phyloP scores from a whole-genome alignment of 2,329 filamentous ascomycete genomes.

The Pyrenochaeta sp. region DNA sequence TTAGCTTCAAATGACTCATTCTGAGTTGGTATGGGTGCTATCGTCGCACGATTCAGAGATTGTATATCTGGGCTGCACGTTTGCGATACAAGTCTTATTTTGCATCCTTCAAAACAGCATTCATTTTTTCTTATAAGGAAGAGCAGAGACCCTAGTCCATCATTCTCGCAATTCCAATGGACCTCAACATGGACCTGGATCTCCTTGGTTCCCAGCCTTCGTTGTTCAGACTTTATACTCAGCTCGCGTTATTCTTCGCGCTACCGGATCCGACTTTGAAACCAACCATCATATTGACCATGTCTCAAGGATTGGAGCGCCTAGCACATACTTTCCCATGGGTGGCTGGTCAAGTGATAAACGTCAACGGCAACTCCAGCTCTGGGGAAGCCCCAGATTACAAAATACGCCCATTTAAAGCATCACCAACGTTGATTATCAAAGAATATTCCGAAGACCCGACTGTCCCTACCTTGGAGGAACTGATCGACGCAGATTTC shows the following conservation, averaged over 20 bases:
- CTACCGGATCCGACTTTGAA: constrained; percentile 24
- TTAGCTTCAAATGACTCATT: too few species aligned
- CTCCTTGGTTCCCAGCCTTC: constrained; percentile 53
- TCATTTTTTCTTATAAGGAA: too few species aligned
- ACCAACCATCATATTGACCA: constrained; percentile 12
- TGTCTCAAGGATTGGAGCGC: constrained; percentile 22
- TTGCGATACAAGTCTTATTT: too few species aligned
- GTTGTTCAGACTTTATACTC: constrained; percentile 57
- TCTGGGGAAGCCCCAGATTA: constrained; percentile 43
- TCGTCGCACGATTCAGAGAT: too few species aligned
- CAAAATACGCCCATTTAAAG: constrained; percentile 49
- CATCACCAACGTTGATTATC: constrained; percentile 48
- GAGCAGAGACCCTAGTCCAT: constrained; percentile 1
- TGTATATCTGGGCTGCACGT: too few species aligned
- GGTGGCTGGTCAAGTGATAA: constrained; percentile 54
- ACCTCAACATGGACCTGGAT: constrained; percentile 44
- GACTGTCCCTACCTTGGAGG: constrained; percentile 48
- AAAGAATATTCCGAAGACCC: constrained; percentile 53
- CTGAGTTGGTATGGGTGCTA: too few species aligned
- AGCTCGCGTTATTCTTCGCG: constrained; percentile 52
- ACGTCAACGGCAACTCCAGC: constrained; percentile 41
- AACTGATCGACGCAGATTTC: constrained; percentile 49
- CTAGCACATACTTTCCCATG: constrained; percentile 56
- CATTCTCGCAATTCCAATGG: constrained; percentile 5
- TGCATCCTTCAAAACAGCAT: too few species aligned